A percentile compares a stretch with the other conserved stretches of the same genome.
These are phyloP conservation scores for Bipolaris gigantea DNA, from an alignment of 2,329 filamentous ascomycete species.

Conservation along the genomic window DNA sequence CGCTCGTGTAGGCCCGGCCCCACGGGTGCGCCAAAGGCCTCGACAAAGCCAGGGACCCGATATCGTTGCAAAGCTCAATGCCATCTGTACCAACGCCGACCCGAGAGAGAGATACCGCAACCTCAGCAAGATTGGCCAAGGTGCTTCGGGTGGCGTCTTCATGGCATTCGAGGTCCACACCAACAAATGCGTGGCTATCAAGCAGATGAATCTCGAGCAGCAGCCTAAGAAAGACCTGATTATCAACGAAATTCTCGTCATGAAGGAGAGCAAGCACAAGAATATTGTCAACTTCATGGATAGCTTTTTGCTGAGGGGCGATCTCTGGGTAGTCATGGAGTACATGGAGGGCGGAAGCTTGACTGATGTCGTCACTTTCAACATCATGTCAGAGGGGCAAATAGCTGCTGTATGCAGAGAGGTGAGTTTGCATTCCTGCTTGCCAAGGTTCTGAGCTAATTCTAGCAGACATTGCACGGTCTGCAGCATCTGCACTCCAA, in stretches of 20 bases:
- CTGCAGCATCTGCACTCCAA: conserved; percentile 96
- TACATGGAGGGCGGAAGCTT: conserved; percentile 98
- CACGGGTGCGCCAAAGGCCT: conserved; percentile 74
- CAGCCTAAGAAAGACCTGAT: conserved; percentile 99
- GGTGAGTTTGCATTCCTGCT: conserved; percentile 46
- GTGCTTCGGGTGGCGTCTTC: conserved; percentile 93
- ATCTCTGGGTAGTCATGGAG: conserved; percentile 99
- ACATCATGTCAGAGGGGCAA: conserved; percentile 98
- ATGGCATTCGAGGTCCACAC: conserved; percentile 83
- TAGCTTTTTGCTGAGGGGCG: conserved; percentile 85
- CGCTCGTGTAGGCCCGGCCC: conserved; percentile 56
- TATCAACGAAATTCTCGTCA: conserved; percentile 98
- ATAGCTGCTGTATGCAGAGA: conserved; percentile 95
- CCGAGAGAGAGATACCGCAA: conserved; percentile 84
- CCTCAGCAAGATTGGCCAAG: conserved; percentile 94
- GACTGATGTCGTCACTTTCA: conserved; percentile 98
- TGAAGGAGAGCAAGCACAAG: conserved; percentile 98
- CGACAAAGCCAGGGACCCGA: conserved; percentile 81
- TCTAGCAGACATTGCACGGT: conserved; percentile 73
- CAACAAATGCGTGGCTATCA: conserved; percentile 92
- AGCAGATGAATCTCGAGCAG: conserved; percentile 99
- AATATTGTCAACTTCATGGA: conserved; percentile 99
- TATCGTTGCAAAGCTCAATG: conserved; percentile 78
- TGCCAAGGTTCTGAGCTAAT: conserved; percentile 12
- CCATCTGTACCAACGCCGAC: conserved; percentile 88